Percentiles rank a stretch among this genome's conserved stretches.
Evolutionary conservation across 257 asterid genomes (phyloP).

Genomic region (Solanum ahanhuiri): DNA sequence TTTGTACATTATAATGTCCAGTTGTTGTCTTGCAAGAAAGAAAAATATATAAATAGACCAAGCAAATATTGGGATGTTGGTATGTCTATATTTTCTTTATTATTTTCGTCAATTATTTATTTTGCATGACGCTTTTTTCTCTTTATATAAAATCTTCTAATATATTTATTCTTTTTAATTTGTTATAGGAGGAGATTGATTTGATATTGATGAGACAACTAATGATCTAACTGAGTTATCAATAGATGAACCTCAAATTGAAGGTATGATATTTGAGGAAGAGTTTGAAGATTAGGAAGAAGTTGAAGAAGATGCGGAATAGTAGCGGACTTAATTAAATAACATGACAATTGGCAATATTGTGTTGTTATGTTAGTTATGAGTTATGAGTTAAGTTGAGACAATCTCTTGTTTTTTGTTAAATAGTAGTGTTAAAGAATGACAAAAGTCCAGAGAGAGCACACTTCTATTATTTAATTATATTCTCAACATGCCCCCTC

Average conservation of each 20-base stretch:
- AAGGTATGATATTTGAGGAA: not conserved
- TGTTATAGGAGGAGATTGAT: not conserved
- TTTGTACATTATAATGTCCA: too few relatives aligned
- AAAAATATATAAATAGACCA: not conserved
- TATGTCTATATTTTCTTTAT: not conserved
- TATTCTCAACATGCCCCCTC: too few relatives aligned
- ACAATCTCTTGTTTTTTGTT: not conserved
- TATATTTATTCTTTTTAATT: too few relatives aligned
- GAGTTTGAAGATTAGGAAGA: not conserved
- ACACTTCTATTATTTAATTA: too few relatives aligned
- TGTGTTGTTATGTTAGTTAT: not conserved
- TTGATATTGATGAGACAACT: not conserved
- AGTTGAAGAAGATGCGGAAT: not conserved
- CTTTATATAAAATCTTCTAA: too few relatives aligned
- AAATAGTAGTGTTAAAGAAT: not conserved
- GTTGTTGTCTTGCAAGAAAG: not conserved
- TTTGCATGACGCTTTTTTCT: not conserved
- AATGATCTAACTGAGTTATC: not conserved
- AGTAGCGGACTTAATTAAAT: not conserved
- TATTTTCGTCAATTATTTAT: not conserved
- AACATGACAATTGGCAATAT: not conserved
- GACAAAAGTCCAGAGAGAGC: too few relatives aligned
- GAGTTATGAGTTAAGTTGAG: not conserved
- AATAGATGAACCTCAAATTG: not conserved
- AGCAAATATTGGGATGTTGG: not conserved